These are phyloP conservation scores for Populus davidiana DNA, from an alignment of 345 rosid genomes.

Conservation along the genomic window DNA sequence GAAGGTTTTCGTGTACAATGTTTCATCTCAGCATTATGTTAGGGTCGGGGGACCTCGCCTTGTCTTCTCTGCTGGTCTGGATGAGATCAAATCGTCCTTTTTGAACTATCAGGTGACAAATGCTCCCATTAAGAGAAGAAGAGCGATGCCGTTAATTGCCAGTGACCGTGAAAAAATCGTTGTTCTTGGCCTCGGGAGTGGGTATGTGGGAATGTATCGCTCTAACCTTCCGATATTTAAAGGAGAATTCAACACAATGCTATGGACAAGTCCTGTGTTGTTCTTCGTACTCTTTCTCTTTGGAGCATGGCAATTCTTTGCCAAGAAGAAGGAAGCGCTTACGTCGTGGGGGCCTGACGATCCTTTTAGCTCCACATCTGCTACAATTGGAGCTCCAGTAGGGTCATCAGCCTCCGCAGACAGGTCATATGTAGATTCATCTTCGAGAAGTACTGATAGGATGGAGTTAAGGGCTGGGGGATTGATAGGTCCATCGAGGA, in stretches of 20 bases:
- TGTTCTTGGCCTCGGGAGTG: slow-evolving; percentile 76
- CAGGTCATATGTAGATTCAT: slow-evolving; percentile 54
- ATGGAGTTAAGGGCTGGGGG: slow-evolving; percentile 58
- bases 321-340: slow-evolving; percentile 92
- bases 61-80: slow-evolving; percentile 68
- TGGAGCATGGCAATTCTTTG: slow-evolving; percentile 89
- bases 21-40: slow-evolving; percentile 78
- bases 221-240: slow-evolving; percentile 64
- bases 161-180: slow-evolving; percentile 77
- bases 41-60: slow-evolving; percentile 65
- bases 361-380: slow-evolving; percentile 57
- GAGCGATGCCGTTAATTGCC: slow-evolving; percentile 54
- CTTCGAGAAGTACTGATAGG: slow-evolving; percentile 55
- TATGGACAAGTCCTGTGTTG: slow-evolving; percentile 82
- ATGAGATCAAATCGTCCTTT: slow-evolving; percentile 74
- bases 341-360: slow-evolving; percentile 96
- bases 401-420: slow-evolving; percentile 51
- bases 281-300: slow-evolving; percentile 77
- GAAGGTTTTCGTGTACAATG: slow-evolving; percentile 70
- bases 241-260: slow-evolving; percentile 68
- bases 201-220: slow-evolving; percentile 71
- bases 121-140: slow-evolving; percentile 19
- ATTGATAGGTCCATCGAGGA: slow-evolving; percentile 46
- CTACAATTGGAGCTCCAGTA: slow-evolving; percentile 41
- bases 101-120: slow-evolving; percentile 45